These are phyloP conservation scores for Funneliformis caledonium DNA, from an alignment of 371 early-diverging fungal species.

Conservation along the genomic window DNA sequence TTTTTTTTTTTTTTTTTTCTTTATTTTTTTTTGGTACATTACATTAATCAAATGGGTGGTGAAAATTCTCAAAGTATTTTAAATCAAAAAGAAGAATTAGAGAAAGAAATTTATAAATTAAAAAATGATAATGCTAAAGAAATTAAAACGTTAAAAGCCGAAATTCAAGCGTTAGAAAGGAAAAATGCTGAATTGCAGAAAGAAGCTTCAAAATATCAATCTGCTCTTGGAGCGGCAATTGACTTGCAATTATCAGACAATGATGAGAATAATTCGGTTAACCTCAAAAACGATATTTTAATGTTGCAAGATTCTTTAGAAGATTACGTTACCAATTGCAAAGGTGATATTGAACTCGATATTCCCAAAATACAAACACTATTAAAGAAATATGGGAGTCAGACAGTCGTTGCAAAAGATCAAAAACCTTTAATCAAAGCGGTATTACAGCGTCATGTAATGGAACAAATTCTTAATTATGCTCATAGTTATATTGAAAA, in stretches of 20 bases:
- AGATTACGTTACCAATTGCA: background rate
- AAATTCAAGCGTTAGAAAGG: background rate
- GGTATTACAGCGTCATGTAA: background rate
- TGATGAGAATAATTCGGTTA: conserved; percentile 1
- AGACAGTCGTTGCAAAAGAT: background rate
- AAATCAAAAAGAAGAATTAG: no score
- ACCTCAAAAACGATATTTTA: background rate
- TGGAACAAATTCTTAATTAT: background rate
- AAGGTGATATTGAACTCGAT: background rate
- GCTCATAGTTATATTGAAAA: background rate
- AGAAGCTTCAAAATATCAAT: conserved; percentile 23
- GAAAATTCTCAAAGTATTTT: no score
- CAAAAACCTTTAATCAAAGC: conserved; percentile 2
- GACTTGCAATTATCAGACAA: background rate
- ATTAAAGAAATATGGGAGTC: background rate
- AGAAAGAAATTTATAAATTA: no score
- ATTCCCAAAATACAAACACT: background rate
- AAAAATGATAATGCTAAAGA: no score
- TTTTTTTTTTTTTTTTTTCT: no score
- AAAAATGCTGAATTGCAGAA: background rate
- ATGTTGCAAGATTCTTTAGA: background rate
- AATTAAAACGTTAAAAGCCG: no score
- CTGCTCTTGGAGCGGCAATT: conserved; percentile 12
- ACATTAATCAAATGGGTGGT: no score
- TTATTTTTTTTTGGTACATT: no score